Conservation (phyloP, 768 basidiomycete species). For the Psilocybe subaeruginosa region DNA sequence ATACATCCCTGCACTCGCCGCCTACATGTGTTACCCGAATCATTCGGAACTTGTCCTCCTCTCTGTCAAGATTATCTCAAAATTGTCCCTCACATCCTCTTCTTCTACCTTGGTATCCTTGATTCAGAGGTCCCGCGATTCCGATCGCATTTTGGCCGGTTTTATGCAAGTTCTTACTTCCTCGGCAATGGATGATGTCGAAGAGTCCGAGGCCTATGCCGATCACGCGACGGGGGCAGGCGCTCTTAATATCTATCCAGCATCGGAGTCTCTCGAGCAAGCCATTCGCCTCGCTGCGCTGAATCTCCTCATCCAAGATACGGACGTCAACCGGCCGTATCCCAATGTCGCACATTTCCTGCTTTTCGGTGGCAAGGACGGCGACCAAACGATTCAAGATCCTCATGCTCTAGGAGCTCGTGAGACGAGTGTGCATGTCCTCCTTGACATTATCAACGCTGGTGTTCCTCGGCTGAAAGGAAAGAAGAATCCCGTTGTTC, state of each 20-base stretch:
- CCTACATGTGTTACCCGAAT: constrained; percentile 73
- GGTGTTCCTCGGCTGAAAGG: constrained; percentile 66
- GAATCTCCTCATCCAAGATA: constrained; percentile 81
- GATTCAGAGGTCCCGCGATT: constrained; percentile 80
- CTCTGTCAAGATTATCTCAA: constrained; percentile 74
- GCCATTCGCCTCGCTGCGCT: constrained; percentile 78
- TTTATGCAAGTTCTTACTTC: constrained; percentile 69
- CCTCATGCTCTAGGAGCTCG: constrained; percentile 74
- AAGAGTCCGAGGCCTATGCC: constrained; percentile 57
- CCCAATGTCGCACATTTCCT: constrained; percentile 91
- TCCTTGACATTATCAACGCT: constrained; percentile 75
- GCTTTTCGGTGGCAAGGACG: constrained; percentile 68
- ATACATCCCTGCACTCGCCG: constrained; percentile 80
- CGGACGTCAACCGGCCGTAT: constrained; percentile 58
- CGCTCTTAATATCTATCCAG: constrained; percentile 56
- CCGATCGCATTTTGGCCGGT: constrained; percentile 82
- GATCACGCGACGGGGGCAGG: constrained; percentile 77
- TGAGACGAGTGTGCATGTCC: constrained; percentile 76
- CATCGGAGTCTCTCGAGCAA: constrained; percentile 56
- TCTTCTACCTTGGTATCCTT: constrained; percentile 78
- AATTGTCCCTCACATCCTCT: constrained; percentile 66
- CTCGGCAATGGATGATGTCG: constrained; percentile 65
- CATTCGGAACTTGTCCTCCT: constrained; percentile 77
- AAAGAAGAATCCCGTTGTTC: constrained; percentile 35
- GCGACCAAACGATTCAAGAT: constrained; percentile 72